Conservation (phyloP, 2,329 filamentous ascomycete genomes). For the Exophiala sp. region DNA sequence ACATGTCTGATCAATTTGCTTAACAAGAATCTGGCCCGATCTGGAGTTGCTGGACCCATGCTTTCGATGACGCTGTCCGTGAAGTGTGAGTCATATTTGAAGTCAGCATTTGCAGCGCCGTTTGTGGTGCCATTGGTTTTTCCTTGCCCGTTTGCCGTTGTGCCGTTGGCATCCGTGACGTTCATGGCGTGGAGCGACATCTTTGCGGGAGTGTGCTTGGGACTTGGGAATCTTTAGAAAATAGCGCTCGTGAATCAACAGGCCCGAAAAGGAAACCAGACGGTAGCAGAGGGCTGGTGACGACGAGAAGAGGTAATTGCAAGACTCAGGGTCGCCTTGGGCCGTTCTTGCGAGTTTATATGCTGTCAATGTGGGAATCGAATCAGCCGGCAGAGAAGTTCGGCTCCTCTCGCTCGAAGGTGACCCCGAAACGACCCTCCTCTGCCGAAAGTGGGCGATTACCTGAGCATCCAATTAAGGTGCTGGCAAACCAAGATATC, state of each 20-base stretch:
- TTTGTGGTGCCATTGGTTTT: slow-evolving; percentile 4
- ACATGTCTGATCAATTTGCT: slow-evolving; percentile 65
- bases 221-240: neutral
- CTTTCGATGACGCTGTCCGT: slow-evolving; percentile 69
- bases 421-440: too few relatives aligned
- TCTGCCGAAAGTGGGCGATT: too few relatives aligned
- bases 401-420: neutral
- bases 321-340: neutral
- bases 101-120: neutral
- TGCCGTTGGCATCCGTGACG: neutral
- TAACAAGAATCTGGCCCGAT: slow-evolving; percentile 63
- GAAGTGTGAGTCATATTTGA: slow-evolving; percentile 70
- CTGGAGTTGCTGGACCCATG: slow-evolving; percentile 66
- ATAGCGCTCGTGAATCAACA: too few relatives aligned
- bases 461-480: neutral
- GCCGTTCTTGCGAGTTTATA: neutral
- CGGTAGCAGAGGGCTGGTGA: too few relatives aligned
- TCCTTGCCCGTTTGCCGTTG: too few relatives aligned
- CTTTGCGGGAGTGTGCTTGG: neutral
- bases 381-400: neutral
- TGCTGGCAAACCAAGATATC: neutral
- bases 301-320: too few relatives aligned
- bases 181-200: slow-evolving; percentile 4
- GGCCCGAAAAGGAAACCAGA: too few relatives aligned
- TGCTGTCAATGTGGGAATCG: neutral